phyloP scores from a whole-genome alignment of 306 rosid species.

The Canavalia ensiformis region DNA sequence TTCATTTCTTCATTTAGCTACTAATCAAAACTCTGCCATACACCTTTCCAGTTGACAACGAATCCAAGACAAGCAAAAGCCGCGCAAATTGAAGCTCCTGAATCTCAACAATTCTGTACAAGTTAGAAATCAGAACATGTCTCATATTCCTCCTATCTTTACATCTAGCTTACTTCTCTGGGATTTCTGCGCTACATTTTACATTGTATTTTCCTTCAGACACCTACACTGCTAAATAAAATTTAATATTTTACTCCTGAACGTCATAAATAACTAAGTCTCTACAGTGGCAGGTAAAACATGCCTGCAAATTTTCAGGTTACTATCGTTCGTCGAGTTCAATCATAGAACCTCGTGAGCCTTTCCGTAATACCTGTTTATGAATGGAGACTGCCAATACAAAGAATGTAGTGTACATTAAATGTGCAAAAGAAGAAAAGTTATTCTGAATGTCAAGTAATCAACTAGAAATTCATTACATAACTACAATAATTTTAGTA shows the following conservation, averaged over 20 bases:
- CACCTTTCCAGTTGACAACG: constrained; percentile 15
- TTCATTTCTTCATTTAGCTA: constrained; percentile 29
- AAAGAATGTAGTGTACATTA: background rate
- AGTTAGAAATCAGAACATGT: constrained; percentile 29
- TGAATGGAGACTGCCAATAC: constrained; percentile 71
- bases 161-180: constrained; percentile 35
- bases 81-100: constrained; percentile 25
- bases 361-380: constrained; percentile 81
- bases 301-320: constrained; percentile 10
- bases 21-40: background rate
- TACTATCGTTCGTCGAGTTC: constrained; percentile 7
- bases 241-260: constrained; percentile 46
- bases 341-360: constrained; percentile 74
- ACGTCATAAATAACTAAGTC: constrained; percentile 12
- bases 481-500: background rate
- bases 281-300: background rate
- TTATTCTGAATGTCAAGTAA: background rate
- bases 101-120: background rate
- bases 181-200: constrained; percentile 43
- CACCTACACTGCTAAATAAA: background rate
- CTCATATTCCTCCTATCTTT: constrained; percentile 34
- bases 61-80: constrained; percentile 25
- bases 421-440: background rate
- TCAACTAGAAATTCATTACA: constrained; percentile 1
- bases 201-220: constrained; percentile 42